Base-by-base conservation (phyloP, 768 basidiomycete species). In the Mycena haematopus region DNA sequence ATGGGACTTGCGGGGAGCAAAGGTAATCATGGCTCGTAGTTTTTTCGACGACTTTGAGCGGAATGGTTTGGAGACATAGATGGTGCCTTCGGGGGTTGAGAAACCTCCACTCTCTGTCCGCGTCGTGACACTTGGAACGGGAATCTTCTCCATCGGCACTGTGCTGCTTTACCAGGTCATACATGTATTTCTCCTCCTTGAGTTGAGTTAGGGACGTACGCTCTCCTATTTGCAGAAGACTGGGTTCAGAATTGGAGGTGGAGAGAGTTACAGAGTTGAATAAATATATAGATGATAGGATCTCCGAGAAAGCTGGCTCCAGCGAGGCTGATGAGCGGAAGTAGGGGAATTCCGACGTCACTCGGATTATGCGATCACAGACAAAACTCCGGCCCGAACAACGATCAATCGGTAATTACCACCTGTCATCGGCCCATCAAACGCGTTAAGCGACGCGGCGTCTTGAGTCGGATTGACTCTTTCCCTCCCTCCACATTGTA, bases 1-100 rank as follows among this genome's bases (percentile, higher is more conserved):
- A 54, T 82, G 83, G 4, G 93, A 95, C 60, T 89, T 87, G 52
- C 96, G 85, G 6, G 96, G 93, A 6, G 88, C 84, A 76, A 97
- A 99, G 21, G 91, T 90, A 69, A 96, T 81, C 63, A 94, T 78
- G 0, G 95, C 92, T 46, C 91, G 87, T 14, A 95, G 79, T 70
- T 89, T 92, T 76, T 90, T 92, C 29, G 88, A 86, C 14, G 83
- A 79, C 67, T 82, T 85, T 52, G 92, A 90, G 6, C 90, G 86
- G 74, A 87, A 90, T 1, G 90, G 87, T 68, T 86, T 89, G 6
- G 90, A 91, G 55, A 93, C 85, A 67, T 90, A 88, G 49, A 92
- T 74, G 1, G 88, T 90, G 52, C 89, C 89, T 36, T 84, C 81
- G 1, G 84, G 76, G 2, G 87, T 86, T 44, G 84, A 74, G 66